Percentiles rank a stretch among this genome's conserved stretches.
These are phyloP conservation scores for Penicillium capsulatum DNA, from an alignment of 2,329 filamentous ascomycete genomes.

Conservation along the genomic window DNA sequence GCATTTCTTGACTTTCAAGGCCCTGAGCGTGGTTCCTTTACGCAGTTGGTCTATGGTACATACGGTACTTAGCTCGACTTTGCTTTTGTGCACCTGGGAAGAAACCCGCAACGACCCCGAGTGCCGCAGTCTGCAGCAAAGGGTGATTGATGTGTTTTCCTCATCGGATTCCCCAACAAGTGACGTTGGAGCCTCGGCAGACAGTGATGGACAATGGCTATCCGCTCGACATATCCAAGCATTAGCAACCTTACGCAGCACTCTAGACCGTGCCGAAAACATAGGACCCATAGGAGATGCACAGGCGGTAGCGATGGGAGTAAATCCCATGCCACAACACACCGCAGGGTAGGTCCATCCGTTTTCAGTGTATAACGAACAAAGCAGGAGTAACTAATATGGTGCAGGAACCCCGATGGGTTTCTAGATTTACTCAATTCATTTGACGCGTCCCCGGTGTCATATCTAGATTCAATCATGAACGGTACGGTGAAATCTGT, in stretches of 20 bases:
- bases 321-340: constrained; percentile 1
- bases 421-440: constrained; percentile 15
- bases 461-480: constrained; percentile 30
- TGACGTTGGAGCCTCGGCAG: constrained; percentile 13
- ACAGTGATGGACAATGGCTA: constrained; percentile 26
- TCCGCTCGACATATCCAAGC: constrained; percentile 30
- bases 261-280: constrained; percentile 14
- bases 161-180: constrained; percentile 11
- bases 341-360: constrained; percentile 11
- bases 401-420: constrained; percentile 4
- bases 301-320: background rate
- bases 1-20: constrained; percentile 33
- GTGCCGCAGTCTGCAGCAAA: constrained; percentile 28
- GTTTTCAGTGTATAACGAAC: background rate
- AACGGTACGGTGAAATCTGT: constrained; percentile 18
- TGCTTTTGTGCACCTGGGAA: constrained; percentile 34
- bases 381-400: background rate
- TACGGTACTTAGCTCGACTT: constrained; percentile 31
- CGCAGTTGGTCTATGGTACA: constrained; percentile 36
- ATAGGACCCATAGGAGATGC: constrained; percentile 1
- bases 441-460: constrained; percentile 23
- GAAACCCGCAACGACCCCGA: constrained; percentile 33
- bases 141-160: constrained; percentile 30
- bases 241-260: constrained; percentile 22
- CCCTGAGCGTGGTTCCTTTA: constrained; percentile 28